Percentiles rank a stretch among this genome's conserved stretches.
Evolutionary conservation across 192 early-diverging fungal genomes (phyloP).

Genomic region (Umbelopsis isabellina): DNA sequence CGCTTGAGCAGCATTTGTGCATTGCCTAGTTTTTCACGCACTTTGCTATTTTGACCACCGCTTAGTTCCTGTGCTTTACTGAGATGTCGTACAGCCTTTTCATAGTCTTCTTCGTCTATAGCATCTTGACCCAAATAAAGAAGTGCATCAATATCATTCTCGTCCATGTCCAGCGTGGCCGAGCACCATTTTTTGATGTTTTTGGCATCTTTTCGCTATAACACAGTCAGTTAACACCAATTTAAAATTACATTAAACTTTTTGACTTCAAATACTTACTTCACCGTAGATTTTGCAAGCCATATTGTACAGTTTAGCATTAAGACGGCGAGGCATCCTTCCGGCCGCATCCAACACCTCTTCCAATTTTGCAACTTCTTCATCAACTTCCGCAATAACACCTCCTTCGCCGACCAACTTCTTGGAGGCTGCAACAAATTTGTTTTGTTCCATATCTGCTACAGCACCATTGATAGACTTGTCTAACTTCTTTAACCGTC

Average conservation of each 20-base stretch:
- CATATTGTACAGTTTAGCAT: constrained; percentile 51
- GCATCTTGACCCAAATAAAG: constrained; percentile 71
- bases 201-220: constrained; percentile 53
- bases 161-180: constrained; percentile 70
- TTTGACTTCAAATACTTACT: constrained; percentile 31
- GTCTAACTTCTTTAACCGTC: constrained; percentile 72
- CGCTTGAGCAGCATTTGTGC: constrained; percentile 63
- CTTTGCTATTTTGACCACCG: constrained; percentile 55
- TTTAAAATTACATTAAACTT: not conserved
- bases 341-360: constrained; percentile 29
- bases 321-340: constrained; percentile 42
- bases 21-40: constrained; percentile 59
- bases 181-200: constrained; percentile 69
- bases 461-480: constrained; percentile 70
- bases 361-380: constrained; percentile 26
- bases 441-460: constrained; percentile 52
- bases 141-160: constrained; percentile 73
- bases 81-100: constrained; percentile 77
- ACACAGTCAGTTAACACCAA: not conserved
- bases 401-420: constrained; percentile 55
- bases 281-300: constrained; percentile 66
- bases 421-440: constrained; percentile 62
- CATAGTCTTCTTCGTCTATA: constrained; percentile 72
- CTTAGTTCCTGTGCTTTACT: constrained; percentile 67
- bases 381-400: constrained; percentile 38